Conservation (phyloP, 2,329 filamentous ascomycete genomes). For the Trichoderma lentiforme region DNA sequence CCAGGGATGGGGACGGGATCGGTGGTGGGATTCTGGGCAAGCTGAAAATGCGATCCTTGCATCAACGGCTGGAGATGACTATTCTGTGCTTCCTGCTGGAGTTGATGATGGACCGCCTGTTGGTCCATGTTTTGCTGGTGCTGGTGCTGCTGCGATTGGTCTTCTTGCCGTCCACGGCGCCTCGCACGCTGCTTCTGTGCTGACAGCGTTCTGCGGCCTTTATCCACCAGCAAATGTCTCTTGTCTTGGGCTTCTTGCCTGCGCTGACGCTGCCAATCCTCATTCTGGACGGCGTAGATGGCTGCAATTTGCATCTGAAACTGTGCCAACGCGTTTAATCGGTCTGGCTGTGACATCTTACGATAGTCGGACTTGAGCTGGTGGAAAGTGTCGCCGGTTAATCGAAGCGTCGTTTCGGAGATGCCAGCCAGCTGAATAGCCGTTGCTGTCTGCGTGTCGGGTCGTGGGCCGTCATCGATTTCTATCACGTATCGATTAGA, state of each 20-base stretch:
- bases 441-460: constrained; percentile 36
- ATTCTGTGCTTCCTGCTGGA: constrained; percentile 23
- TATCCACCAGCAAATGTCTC: constrained; percentile 38
- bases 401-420: constrained; percentile 36
- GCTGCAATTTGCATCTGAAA: constrained; percentile 42
- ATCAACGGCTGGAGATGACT: constrained; percentile 31
- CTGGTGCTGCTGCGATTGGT: constrained; percentile 27
- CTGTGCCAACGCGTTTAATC: constrained; percentile 38
- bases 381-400: constrained; percentile 44
- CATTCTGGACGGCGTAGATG: constrained; percentile 45
- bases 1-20: constrained; percentile 29
- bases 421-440: constrained; percentile 41
- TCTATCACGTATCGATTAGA: neutral
- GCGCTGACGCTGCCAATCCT: constrained; percentile 40
- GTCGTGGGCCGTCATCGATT: constrained; percentile 30
- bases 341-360: constrained; percentile 40
- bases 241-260: constrained; percentile 38
- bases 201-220: constrained; percentile 28
- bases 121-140: constrained; percentile 23
- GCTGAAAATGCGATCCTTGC: constrained; percentile 29
- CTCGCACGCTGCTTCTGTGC: constrained; percentile 26
- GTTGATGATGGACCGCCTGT: constrained; percentile 20
- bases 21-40: constrained; percentile 26
- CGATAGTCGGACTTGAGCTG: constrained; percentile 44
- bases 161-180: constrained; percentile 27